Evolutionary conservation across 2,329 filamentous ascomycete species (phyloP).

Genomic region (Teratosphaeriaceae sp.): DNA sequence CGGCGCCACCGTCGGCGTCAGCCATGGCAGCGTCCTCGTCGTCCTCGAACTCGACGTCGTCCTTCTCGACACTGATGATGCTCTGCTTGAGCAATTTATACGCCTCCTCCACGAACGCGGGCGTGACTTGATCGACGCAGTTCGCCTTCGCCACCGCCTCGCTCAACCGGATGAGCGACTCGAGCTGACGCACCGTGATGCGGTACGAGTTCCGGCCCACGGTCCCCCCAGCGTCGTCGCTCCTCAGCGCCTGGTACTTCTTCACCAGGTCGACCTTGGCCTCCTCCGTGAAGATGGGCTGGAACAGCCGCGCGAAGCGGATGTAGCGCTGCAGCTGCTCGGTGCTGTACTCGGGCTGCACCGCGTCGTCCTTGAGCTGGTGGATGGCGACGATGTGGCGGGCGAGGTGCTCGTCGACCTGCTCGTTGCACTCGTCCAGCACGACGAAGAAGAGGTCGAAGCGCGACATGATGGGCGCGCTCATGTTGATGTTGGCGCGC

Average conservation of each 20-base stretch:
- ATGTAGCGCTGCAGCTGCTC: slow-evolving; percentile 97
- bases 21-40: slow-evolving; percentile 50
- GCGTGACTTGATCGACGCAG: slow-evolving; percentile 82
- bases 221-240: slow-evolving; percentile 89
- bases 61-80: slow-evolving; percentile 96
- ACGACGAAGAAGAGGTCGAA: slow-evolving; percentile 99
- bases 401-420: slow-evolving; percentile 81
- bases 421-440: slow-evolving; percentile 91
- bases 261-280: slow-evolving; percentile 79
- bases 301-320: slow-evolving; percentile 90
- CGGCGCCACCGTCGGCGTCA: slow-evolving; percentile 41
- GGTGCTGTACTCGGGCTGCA: slow-evolving; percentile 89
- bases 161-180: slow-evolving; percentile 89
- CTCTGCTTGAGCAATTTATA: slow-evolving; percentile 86
- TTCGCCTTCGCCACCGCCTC: slow-evolving; percentile 99
- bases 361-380: slow-evolving; percentile 83
- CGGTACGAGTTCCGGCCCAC: slow-evolving; percentile 93
- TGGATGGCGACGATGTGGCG: slow-evolving; percentile 94
- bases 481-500: slow-evolving; percentile 96
- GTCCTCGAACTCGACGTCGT: slow-evolving; percentile 91
- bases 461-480: slow-evolving; percentile 96
- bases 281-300: slow-evolving; percentile 83
- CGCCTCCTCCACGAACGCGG: slow-evolving; percentile 82
- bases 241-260: slow-evolving; percentile 91
- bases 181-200: slow-evolving; percentile 92